phyloP scores from a whole-genome alignment of 73 alveolate genomes.

The Stentor roeselii region DNA sequence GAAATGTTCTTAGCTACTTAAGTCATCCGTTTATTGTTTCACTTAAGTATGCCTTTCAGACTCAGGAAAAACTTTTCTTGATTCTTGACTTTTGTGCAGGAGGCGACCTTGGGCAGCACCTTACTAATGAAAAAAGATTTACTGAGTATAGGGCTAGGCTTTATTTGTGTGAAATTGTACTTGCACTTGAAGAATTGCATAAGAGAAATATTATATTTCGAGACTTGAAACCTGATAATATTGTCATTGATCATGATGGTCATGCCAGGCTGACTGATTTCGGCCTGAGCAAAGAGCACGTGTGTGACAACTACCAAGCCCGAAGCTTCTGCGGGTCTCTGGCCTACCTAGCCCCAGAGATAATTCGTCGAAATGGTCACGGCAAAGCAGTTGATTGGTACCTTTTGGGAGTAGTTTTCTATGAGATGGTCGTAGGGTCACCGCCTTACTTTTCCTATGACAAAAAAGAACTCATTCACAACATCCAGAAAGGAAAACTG shows the following conservation, averaged over 20 bases:
- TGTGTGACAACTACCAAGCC: conserved; percentile 61
- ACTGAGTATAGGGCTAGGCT: conserved; percentile 80
- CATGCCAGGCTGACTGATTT: conserved; percentile 95
- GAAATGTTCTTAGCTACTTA: conserved; percentile 85
- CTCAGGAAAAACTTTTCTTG: conserved; percentile 83
- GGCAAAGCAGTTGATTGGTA: conserved; percentile 90
- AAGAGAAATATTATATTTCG: conserved; percentile 87
- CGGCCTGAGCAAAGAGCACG: conserved; percentile 96
- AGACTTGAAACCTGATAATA: conserved; percentile 96
- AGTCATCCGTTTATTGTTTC: conserved; percentile 89
- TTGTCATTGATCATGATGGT: conserved; percentile 89
- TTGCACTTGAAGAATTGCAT: conserved; percentile 94
- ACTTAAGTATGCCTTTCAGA: conserved; percentile 92
- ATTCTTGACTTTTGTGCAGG: conserved; percentile 87
- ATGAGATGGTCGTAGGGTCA: conserved; percentile 90
- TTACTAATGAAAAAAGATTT: conserved; percentile 73
- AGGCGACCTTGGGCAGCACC: conserved; percentile 85
- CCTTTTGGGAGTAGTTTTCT: conserved; percentile 83
- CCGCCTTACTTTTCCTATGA: conserved; percentile 93
- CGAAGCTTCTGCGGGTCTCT: conserved; percentile 90
- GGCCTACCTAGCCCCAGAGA: conserved; percentile 92
- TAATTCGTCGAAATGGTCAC: conserved; percentile 78
- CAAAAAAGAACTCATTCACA: conserved; percentile 73
- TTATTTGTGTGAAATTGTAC: conserved; percentile 83
- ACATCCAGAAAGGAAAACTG: no score